These are phyloP conservation scores for Nicotiana noctiflora DNA, from an alignment of 257 asterid species.

Conservation along the genomic window DNA sequence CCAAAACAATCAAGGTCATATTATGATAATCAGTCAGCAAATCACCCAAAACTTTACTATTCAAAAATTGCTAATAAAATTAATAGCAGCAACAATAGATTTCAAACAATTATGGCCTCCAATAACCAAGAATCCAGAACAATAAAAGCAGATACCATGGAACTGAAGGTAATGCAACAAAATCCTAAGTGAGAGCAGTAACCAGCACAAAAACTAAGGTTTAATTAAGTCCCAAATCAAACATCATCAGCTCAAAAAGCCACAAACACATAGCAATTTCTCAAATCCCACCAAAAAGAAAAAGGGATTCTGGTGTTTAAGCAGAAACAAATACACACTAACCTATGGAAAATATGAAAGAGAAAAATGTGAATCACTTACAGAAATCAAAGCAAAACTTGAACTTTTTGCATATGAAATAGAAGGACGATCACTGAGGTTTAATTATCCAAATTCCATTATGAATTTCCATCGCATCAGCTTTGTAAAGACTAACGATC, in stretches of 20 bases:
- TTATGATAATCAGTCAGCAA: neutral
- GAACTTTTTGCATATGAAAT: neutral
- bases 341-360: neutral
- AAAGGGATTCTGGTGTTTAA: neutral
- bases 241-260: neutral
- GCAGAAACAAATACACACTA: neutral
- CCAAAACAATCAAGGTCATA: neutral
- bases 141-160: neutral
- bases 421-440: neutral
- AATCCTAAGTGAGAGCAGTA: neutral
- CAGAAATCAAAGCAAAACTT: neutral
- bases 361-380: neutral
- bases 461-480: neutral
- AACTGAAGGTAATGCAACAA: neutral
- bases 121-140: neutral
- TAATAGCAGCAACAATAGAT: neutral
- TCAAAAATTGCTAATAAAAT: neutral
- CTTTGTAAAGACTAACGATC: neutral
- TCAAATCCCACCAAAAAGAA: neutral
- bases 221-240: neutral
- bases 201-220: neutral
- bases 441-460: slow-evolving; percentile 12
- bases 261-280: neutral
- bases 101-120: neutral
- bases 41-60: neutral